Evolutionary conservation across 345 rosid genomes (phyloP), one percentile per base, ranked within the genome.

Genomic region (Brassica incana): DNA sequence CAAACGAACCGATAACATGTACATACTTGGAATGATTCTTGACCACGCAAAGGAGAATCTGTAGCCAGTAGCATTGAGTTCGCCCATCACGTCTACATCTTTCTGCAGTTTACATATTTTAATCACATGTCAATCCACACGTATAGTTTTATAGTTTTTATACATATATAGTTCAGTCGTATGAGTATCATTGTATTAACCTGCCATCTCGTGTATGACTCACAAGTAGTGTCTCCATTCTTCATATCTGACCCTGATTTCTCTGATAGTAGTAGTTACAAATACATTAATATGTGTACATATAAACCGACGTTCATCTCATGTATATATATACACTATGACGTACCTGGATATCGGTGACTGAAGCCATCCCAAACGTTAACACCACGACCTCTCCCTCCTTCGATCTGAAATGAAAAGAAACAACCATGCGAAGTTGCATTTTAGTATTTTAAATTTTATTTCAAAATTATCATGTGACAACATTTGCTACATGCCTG

Each of bases 21-120:
- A 58, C 62, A 58, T 58, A 58, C 62, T 58, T 58, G 62, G 62
- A 58, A 58, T 8, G 62, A 58, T 58, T 58, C 62, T 58, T 58
- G 62, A 58, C 62, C 62, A 58, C 5, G 62, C 62, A 58, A 58
- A 58, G 62, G 62, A 58, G 27, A 58, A 58, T 3, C 27, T 18
- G 5, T 58, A 58, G 62, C 62, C 62, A 58, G 62, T 58, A 58
- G 62, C 62, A 58, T 58, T 58, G 62, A 58, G 3, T 58, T 80
- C 36, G 1, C 0, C 33, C 67, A 80, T 33, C 65, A 69, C 56
- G 5, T 40, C 33, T 59, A 80, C 15, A 74, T 74, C 79, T 69
- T 68, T 65, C 79, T 80, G 60, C 7, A 80, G 15, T 50, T 15
- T 50, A 15, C 58, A 50, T 35, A 20, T 38, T 15, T 14, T 14